These are phyloP conservation scores for Chaetomiaceae sp. DNA, from an alignment of 2,329 filamentous ascomycete genomes.

Conservation along the genomic window DNA sequence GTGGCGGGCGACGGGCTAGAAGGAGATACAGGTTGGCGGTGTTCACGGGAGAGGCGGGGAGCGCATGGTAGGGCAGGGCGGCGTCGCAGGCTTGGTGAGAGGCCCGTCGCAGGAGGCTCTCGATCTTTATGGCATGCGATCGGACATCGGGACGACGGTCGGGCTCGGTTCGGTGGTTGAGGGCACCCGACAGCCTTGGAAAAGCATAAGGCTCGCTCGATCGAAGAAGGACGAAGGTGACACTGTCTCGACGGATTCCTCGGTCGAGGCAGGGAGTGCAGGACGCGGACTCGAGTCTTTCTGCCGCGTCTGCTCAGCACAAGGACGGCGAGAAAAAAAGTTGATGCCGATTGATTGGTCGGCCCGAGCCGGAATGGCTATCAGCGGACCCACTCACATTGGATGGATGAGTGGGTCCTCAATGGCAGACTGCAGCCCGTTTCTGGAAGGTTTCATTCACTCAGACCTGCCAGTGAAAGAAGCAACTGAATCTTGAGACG, in stretches of 20 bases:
- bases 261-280: background rate
- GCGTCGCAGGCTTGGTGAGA: conserved; percentile 16
- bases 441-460: background rate
- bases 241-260: background rate
- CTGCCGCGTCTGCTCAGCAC: background rate
- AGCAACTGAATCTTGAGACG: background rate
- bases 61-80: conserved; percentile 27
- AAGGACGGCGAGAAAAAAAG: conserved; percentile 1
- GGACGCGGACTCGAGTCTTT: conserved; percentile 11
- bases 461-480: background rate
- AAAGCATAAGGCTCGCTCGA: background rate
- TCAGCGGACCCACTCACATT: background rate
- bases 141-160: conserved; percentile 15
- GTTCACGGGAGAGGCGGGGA: conserved; percentile 26
- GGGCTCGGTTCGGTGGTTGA: background rate
- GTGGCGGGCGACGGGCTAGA: conserved; percentile 36
- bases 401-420: too few relatives aligned
- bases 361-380: background rate
- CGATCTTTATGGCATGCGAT: conserved; percentile 17
- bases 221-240: background rate
- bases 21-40: conserved; percentile 42
- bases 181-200: background rate
- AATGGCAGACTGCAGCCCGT: too few relatives aligned
- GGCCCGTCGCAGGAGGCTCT: conserved; percentile 19
- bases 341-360: conserved; percentile 6